These are phyloP conservation scores for Leishmania major DNA, from an alignment of 208 protist genomes.

Conservation along the genomic window DNA sequence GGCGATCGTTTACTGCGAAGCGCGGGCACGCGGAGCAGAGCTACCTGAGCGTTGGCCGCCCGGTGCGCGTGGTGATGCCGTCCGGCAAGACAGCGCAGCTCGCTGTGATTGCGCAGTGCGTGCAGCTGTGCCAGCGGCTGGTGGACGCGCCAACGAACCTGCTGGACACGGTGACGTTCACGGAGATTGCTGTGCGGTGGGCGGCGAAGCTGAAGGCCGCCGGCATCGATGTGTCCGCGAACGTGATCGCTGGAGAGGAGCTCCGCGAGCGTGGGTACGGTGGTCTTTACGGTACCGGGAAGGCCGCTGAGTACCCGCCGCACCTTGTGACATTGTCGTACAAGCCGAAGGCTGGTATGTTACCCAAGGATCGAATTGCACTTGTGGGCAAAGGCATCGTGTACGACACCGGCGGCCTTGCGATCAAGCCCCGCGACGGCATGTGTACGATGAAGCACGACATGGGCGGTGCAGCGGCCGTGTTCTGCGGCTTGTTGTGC, in stretches of 20 bases:
- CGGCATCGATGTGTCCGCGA: conserved; percentile 35
- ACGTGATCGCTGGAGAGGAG: conserved; percentile 76
- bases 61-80: conserved; percentile 51
- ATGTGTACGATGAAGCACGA: conserved; percentile 94
- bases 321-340: conserved; percentile 82
- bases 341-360: conserved; percentile 52
- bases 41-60: conserved; percentile 43
- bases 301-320: conserved; percentile 85
- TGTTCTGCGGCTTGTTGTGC: conserved; percentile 81
- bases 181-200: conserved; percentile 66
- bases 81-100: conserved; percentile 24
- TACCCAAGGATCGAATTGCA: conserved; percentile 62
- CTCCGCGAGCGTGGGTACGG: conserved; percentile 85
- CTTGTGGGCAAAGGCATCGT: conserved; percentile 94
- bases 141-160: conserved; percentile 86
- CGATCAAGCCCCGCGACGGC: conserved; percentile 70
- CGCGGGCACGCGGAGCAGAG: conserved; percentile 35
- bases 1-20: conserved; percentile 75
- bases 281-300: conserved; percentile 82
- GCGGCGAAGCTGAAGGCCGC: conserved; percentile 36
- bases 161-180: conserved; percentile 85
- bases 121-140: conserved; percentile 83
- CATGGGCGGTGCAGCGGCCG: conserved; percentile 89
- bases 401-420: conserved; percentile 92
- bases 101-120: conserved; percentile 37